A percentile compares a stretch with the other conserved stretches of the same genome.
phyloP scores from a whole-genome alignment of 148 eudicot genomes.

The Rhododendron henanense region DNA sequence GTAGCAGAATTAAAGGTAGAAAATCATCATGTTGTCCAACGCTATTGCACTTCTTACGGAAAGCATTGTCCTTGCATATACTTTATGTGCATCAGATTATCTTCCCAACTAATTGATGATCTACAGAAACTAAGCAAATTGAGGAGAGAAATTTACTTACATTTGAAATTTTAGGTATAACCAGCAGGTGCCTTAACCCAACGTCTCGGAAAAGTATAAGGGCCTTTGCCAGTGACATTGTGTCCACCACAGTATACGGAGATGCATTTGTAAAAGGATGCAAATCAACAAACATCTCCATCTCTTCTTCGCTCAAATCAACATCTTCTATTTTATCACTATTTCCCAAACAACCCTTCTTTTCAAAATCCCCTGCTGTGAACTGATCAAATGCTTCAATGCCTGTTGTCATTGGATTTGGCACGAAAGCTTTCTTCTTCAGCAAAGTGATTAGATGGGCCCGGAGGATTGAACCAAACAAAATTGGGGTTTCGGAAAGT shows the following conservation, averaged over 20 bases:
- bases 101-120: not conserved
- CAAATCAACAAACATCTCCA: conserved; percentile 91
- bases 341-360: conserved; percentile 52
- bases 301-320: conserved; percentile 61
- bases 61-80: not conserved
- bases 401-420: conserved; percentile 34
- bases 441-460: conserved; percentile 71
- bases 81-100: not conserved
- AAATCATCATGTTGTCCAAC: not conserved
- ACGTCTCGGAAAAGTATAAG: conserved; percentile 81
- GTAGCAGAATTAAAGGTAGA: not conserved
- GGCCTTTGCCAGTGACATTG: conserved; percentile 95
- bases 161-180: conserved; percentile 57
- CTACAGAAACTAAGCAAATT: not conserved
- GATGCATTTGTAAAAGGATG: conserved; percentile 83
- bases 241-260: conserved; percentile 85
- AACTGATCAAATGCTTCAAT: conserved; percentile 44
- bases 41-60: not conserved
- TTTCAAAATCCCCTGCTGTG: conserved; percentile 72
- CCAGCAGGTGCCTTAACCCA: conserved; percentile 87
- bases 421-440: conserved; percentile 61
- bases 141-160: conserved; percentile 35
- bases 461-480: conserved; percentile 74
- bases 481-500: conserved; percentile 41
- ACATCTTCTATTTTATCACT: conserved; percentile 58